These are phyloP conservation scores for Ceriops zippeliana DNA, from an alignment of 345 rosid species.

Conservation along the genomic window DNA sequence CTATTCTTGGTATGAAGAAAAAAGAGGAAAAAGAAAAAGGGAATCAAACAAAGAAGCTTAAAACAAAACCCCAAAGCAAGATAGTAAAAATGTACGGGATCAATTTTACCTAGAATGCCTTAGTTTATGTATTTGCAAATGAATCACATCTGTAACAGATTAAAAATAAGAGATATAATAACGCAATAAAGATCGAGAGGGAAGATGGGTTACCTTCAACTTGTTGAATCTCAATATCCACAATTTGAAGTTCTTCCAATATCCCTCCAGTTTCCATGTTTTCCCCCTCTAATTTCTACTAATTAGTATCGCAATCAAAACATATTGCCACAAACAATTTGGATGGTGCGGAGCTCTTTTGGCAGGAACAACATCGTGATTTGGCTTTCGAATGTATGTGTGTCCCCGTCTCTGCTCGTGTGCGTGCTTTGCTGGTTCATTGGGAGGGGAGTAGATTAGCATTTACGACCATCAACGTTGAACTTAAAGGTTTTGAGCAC, in stretches of 20 bases:
- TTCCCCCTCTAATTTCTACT: not conserved
- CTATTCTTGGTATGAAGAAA: not conserved
- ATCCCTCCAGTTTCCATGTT: conserved; percentile 51
- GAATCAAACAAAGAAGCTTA: not conserved
- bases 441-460: too few species aligned
- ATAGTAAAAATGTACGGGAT: too few species aligned
- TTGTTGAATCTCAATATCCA: conserved; percentile 56
- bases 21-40: not conserved
- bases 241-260: conserved; percentile 50
- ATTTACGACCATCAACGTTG: too few species aligned
- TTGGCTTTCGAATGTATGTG: too few species aligned
- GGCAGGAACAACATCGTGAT: too few species aligned
- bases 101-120: too few species aligned
- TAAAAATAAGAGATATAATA: not conserved
- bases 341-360: too few species aligned
- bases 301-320: not conserved
- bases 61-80: not conserved
- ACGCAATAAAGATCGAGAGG: too few species aligned
- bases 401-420: too few species aligned
- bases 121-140: too few species aligned
- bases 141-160: not conserved
- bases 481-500: too few species aligned
- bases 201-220: conserved; percentile 51
- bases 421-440: too few species aligned
- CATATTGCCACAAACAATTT: not conserved